Conservation (phyloP, 1,139 yeast genomes). For the Diutina pseudorugosa region DNA sequence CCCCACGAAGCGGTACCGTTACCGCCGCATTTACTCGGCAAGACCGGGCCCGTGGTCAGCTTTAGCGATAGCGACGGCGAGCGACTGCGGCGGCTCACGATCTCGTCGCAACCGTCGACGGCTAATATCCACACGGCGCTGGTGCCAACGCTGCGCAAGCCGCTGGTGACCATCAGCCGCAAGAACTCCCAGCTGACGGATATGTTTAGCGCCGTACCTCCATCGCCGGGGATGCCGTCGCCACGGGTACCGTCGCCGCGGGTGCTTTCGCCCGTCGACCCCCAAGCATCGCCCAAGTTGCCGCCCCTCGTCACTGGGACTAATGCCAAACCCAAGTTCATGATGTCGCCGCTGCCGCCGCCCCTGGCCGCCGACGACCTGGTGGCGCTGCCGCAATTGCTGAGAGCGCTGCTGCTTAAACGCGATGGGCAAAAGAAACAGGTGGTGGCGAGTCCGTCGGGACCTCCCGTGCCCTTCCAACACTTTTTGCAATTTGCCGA, state of each 20-base stretch:
- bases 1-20: slow-evolving; percentile 2
- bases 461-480: slow-evolving; percentile 65
- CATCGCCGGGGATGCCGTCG: slow-evolving; percentile 7
- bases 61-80: slow-evolving; percentile 31
- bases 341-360: slow-evolving; percentile 5
- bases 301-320: not conserved
- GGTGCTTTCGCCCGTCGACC: not conserved
- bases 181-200: slow-evolving; percentile 10
- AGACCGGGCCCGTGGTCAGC: slow-evolving; percentile 19
- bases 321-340: not conserved
- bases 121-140: slow-evolving; percentile 9
- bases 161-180: slow-evolving; percentile 5
- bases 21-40: not conserved
- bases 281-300: not conserved
- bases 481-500: slow-evolving; percentile 60
- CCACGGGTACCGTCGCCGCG: not conserved
- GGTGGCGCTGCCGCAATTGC: slow-evolving; percentile 6
- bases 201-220: slow-evolving; percentile 5
- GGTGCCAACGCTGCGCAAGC: not conserved
- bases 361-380: not conserved
- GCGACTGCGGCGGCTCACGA: slow-evolving; percentile 30
- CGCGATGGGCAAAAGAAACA: slow-evolving; percentile 14
- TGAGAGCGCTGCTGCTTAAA: slow-evolving; percentile 6
- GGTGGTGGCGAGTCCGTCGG: slow-evolving; percentile 42
- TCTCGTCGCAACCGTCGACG: slow-evolving; percentile 29